Percentiles rank a stretch among this genome's conserved stretches.
phyloP scores from a whole-genome alignment of 139 green algal genomes.

The Chlamydomonas schloesseri region DNA sequence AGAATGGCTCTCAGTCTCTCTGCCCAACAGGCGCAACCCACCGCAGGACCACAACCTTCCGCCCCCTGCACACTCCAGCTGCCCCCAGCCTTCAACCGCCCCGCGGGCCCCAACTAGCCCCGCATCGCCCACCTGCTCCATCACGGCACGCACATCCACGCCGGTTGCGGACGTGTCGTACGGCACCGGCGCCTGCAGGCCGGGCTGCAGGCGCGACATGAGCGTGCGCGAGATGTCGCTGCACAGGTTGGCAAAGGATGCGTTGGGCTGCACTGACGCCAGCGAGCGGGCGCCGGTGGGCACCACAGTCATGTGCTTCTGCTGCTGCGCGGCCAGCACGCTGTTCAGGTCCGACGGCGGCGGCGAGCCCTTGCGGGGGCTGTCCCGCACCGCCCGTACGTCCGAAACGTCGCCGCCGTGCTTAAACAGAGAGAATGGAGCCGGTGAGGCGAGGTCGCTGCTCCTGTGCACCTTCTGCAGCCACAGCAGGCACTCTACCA shows the following conservation, averaged over 20 bases:
- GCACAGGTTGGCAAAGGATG: conserved; percentile 17
- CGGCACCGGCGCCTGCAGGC: background rate
- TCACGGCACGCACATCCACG: background rate
- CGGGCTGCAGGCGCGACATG: conserved; percentile 1
- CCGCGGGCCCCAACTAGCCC: no score
- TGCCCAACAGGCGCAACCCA: no score
- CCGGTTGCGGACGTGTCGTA: background rate
- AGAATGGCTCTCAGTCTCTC: no score
- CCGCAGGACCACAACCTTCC: no score
- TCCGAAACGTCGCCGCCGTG: background rate
- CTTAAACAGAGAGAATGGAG: background rate
- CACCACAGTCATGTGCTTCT: conserved; percentile 45
- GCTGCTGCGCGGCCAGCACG: conserved; percentile 36
- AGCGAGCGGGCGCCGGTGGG: conserved; percentile 4
- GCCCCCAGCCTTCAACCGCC: no score
- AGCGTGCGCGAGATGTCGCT: background rate
- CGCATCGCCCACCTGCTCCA: conserved; percentile 47
- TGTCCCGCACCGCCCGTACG: conserved; percentile 21
- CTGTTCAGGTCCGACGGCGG: background rate
- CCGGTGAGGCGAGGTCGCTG: background rate
- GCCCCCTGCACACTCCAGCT: no score
- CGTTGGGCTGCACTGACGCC: background rate
- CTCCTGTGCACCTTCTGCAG: conserved; percentile 53
- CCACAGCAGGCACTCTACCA: conserved; percentile 77
- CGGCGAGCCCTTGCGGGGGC: background rate